A percentile compares a stretch with the other conserved stretches of the same genome.
Evolutionary conservation across 352 stramenopile genomes (phyloP).

Genomic region (Lagenidium sp.): DNA sequence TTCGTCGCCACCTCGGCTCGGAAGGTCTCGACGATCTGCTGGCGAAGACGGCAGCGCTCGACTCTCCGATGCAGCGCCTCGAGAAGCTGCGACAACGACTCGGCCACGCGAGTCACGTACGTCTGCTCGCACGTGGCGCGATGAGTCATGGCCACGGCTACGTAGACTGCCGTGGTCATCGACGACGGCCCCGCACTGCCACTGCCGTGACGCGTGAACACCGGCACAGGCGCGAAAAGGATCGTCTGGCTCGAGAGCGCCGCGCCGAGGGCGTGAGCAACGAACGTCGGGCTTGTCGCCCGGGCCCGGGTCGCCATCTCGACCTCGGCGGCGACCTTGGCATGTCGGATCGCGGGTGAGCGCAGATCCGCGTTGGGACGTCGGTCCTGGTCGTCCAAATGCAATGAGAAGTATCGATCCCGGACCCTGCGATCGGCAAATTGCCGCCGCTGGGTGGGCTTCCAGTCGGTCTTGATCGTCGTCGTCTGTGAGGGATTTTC

Average conservation of each 20-base stretch:
- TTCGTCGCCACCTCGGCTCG: slow-evolving; percentile 9
- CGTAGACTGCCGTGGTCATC: slow-evolving; percentile 25
- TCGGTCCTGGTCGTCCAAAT: no score
- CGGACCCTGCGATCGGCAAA: no score
- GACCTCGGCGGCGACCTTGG: no score
- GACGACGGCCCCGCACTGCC: no score
- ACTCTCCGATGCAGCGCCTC: slow-evolving; percentile 26
- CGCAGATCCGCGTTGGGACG: no score
- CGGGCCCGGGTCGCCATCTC: background rate
- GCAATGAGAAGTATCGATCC: no score
- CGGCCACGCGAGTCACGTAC: slow-evolving; percentile 36
- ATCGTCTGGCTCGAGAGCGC: slow-evolving; percentile 24
- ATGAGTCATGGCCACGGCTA: slow-evolving; percentile 25
- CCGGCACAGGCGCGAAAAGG: slow-evolving; percentile 18
- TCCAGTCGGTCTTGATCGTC: no score
- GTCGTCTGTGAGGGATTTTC: no score
- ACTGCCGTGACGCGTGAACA: slow-evolving; percentile 10
- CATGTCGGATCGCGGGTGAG: no score
- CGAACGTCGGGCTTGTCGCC: slow-evolving; percentile 35
- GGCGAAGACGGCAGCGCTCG: slow-evolving; percentile 26
- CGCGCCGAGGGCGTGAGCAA: slow-evolving; percentile 21
- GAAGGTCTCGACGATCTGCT: slow-evolving; percentile 19
- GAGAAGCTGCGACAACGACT: slow-evolving; percentile 22
- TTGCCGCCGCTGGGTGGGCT: no score
- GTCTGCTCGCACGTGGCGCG: slow-evolving; percentile 33